Percentiles rank a stretch among this genome's conserved stretches.
These are phyloP conservation scores for Gnomoniopsis smithogilvyi DNA, from an alignment of 2,329 filamentous ascomycete genomes.

Conservation along the genomic window DNA sequence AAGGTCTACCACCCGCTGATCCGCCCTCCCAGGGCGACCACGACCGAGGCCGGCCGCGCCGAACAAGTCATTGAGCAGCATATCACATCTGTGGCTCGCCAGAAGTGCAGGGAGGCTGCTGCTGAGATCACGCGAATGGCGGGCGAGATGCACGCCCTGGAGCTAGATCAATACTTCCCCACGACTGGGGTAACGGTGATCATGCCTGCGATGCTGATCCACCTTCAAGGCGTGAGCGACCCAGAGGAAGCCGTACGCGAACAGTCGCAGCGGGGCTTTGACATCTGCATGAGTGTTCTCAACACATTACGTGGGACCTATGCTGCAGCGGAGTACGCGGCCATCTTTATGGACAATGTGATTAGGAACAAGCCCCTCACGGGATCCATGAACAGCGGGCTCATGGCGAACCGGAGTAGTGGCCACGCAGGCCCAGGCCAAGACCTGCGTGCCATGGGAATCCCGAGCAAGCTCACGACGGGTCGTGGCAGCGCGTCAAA, in stretches of 20 bases:
- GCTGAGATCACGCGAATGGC: conserved; percentile 83
- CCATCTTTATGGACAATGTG: conserved; percentile 72
- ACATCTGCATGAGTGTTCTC: conserved; percentile 90
- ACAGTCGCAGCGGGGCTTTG: conserved; percentile 75
- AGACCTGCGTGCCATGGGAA: neutral
- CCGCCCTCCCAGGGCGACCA: conserved; percentile 47
- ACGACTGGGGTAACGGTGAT: conserved; percentile 90
- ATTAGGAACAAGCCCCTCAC: conserved; percentile 4
- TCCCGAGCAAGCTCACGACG: neutral
- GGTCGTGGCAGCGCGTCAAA: neutral
- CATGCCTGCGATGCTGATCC: conserved; percentile 89
- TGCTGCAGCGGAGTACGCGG: conserved; percentile 92
- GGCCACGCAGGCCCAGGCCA: neutral
- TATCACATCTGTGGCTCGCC: conserved; percentile 57
- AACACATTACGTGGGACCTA: conserved; percentile 85
- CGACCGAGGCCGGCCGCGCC: conserved; percentile 53
- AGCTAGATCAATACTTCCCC: conserved; percentile 76
- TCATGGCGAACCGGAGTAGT: neutral
- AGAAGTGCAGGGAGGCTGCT: conserved; percentile 79
- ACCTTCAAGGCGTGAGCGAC: conserved; percentile 88
- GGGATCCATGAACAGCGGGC: neutral
- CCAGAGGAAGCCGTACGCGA: conserved; percentile 68
- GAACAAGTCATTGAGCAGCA: conserved; percentile 60
- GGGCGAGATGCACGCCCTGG: conserved; percentile 67
- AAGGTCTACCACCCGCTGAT: conserved; percentile 91